Evolutionary conservation across 2,329 filamentous ascomycete species (phyloP).

Genomic region (Aspergillus fructus): DNA sequence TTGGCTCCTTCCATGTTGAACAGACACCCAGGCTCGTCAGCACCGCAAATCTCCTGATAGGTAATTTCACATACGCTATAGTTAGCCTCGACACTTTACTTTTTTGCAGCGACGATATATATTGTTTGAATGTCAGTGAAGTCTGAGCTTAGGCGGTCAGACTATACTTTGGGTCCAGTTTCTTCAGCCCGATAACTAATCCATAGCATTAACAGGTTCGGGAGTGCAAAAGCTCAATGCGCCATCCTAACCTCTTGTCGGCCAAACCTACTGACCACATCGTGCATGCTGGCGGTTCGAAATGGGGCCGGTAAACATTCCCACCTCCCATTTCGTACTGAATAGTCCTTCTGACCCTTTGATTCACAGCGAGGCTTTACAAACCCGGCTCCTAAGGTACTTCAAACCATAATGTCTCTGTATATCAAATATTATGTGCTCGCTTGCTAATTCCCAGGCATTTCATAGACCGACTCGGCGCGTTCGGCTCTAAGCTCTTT

Average conservation of each 20-base stretch:
- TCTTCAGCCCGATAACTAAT: neutral
- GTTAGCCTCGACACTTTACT: neutral
- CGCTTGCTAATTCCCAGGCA: neutral
- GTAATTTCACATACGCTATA: too few relatives aligned
- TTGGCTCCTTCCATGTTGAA: neutral
- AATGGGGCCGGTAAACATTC: constrained; percentile 36
- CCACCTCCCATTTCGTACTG: neutral
- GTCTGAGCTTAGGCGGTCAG: neutral
- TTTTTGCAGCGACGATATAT: neutral
- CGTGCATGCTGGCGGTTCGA: neutral
- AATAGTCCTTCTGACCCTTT: neutral
- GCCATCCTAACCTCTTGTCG: neutral
- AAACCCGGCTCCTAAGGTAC: constrained; percentile 48
- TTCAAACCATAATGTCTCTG: neutral
- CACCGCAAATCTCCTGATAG: neutral
- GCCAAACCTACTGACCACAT: neutral
- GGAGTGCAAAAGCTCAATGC: neutral
- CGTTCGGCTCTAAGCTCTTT: constrained; percentile 77
- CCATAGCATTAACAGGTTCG: neutral
- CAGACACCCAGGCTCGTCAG: neutral
- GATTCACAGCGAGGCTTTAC: constrained; percentile 46
- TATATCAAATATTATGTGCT: neutral
- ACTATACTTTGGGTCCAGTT: neutral
- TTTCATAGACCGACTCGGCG: constrained; percentile 59
- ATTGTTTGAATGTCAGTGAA: neutral